Evolutionary conservation across 495 filamentous ascomycete genomes (phyloP).

Genomic region (Podospora bellae-mahoneyi): DNA sequence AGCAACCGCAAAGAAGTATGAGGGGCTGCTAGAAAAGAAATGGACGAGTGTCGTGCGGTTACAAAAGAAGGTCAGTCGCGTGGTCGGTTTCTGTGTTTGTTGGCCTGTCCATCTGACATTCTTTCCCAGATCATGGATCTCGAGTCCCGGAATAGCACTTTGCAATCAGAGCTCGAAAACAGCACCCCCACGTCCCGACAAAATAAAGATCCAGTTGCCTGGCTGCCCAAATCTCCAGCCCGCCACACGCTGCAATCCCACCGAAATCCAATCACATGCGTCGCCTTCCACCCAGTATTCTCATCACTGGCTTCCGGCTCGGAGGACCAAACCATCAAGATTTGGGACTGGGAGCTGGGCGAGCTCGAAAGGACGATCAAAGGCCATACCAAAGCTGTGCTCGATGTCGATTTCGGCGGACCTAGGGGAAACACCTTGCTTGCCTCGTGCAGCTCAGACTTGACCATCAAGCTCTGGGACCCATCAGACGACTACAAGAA

Average conservation of each 20-base stretch:
- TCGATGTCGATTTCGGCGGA: slow-evolving; percentile 90
- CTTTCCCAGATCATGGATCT: slow-evolving; percentile 81
- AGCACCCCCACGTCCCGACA: slow-evolving; percentile 77
- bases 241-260: slow-evolving; percentile 85
- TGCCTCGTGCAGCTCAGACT: slow-evolving; percentile 83
- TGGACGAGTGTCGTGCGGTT: slow-evolving; percentile 90
- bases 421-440: slow-evolving; percentile 81
- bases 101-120: slow-evolving; percentile 4
- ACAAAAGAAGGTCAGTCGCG: slow-evolving; percentile 72
- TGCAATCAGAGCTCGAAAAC: slow-evolving; percentile 81
- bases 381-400: slow-evolving; percentile 84
- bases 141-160: slow-evolving; percentile 62
- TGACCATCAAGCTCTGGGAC: slow-evolving; percentile 97
- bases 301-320: slow-evolving; percentile 89
- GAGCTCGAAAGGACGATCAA: slow-evolving; percentile 90
- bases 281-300: slow-evolving; percentile 94
- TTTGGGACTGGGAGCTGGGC: slow-evolving; percentile 97
- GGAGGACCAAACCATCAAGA: slow-evolving; percentile 84
- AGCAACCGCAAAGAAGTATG: slow-evolving; percentile 79
- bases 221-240: slow-evolving; percentile 79
- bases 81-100: slow-evolving; percentile 4
- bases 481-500: slow-evolving; percentile 94
- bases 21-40: slow-evolving; percentile 87
- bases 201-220: slow-evolving; percentile 80
- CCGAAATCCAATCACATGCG: slow-evolving; percentile 73